These are phyloP conservation scores for Mitragyna speciosa DNA, from an alignment of 257 asterid genomes.

Conservation along the genomic window DNA sequence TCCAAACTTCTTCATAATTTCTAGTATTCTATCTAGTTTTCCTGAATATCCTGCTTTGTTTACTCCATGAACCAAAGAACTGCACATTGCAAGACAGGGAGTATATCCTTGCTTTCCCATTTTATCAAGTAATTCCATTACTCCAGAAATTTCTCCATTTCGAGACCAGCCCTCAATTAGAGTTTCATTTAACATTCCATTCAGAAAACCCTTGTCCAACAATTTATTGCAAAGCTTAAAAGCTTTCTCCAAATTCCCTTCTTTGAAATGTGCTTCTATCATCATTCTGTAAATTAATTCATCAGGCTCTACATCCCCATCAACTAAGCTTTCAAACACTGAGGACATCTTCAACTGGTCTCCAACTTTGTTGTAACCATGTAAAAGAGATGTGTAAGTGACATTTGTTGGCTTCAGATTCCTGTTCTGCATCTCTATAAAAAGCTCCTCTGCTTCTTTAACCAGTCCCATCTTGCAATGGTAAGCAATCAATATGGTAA, in stretches of 20 bases:
- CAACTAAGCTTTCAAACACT: constrained; percentile 56
- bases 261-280: constrained; percentile 55
- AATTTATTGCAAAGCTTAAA: constrained; percentile 58
- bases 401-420: constrained; percentile 62
- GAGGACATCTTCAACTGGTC: constrained; percentile 58
- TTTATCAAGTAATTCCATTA: constrained; percentile 48
- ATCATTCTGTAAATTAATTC: constrained; percentile 54
- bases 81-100: constrained; percentile 57
- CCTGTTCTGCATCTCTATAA: constrained; percentile 57
- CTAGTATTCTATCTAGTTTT: constrained; percentile 43
- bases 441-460: constrained; percentile 69
- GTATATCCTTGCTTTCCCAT: constrained; percentile 60
- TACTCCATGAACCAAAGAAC: constrained; percentile 58
- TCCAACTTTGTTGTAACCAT: constrained; percentile 68
- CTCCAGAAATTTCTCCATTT: constrained; percentile 43
- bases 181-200: constrained; percentile 50
- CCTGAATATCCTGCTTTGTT: constrained; percentile 57
- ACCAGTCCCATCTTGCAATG: constrained; percentile 56
- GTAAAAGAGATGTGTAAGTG: constrained; percentile 70
- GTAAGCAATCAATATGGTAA: constrained; percentile 64
- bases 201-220: constrained; percentile 57
- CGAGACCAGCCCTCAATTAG: constrained; percentile 52
- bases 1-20: constrained; percentile 53
- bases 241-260: constrained; percentile 55
- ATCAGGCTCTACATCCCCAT: constrained; percentile 72